A percentile compares a stretch with the other conserved stretches of the same genome.
phyloP scores from a whole-genome alignment of 2,329 filamentous ascomycete genomes.

The Scedosporium aurantiacum region DNA sequence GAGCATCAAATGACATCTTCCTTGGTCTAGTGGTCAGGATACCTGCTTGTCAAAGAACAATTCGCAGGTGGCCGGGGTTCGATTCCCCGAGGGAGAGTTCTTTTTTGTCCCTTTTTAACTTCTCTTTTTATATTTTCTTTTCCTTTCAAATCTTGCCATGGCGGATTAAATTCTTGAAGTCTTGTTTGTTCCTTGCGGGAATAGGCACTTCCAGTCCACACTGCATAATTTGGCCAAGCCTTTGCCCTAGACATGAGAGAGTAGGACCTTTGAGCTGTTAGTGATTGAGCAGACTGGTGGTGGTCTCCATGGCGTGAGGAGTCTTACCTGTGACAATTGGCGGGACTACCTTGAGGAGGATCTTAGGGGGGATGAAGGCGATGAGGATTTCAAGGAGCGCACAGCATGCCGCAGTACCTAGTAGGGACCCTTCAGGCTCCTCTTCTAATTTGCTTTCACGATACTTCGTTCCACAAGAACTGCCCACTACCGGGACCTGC shows the following conservation, averaged over 20 bases:
- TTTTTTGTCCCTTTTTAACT: neutral
- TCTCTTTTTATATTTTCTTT: no score
- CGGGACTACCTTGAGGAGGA: conserved; percentile 64
- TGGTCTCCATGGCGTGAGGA: neutral
- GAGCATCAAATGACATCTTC: neutral
- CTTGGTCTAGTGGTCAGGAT: conserved; percentile 2
- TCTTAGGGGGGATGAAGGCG: conserved; percentile 59
- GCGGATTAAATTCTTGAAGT: no score
- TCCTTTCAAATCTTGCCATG: no score
- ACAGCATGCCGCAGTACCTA: conserved; percentile 58
- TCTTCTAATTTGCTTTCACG: no score
- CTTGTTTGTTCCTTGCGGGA: no score
- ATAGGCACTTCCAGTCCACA: no score
- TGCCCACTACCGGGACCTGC: no score
- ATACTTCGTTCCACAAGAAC: no score
- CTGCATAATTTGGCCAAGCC: no score
- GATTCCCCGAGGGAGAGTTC: conserved; percentile 18
- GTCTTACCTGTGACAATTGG: conserved; percentile 52
- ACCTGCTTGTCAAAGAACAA: neutral
- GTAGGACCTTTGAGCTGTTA: conserved; percentile 45
- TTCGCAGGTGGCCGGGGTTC: conserved; percentile 21
- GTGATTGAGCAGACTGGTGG: neutral
- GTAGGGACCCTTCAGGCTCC: conserved; percentile 8
- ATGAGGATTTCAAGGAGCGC: conserved; percentile 61
- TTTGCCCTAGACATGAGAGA: no score